phyloP scores from a whole-genome alignment of 2,329 filamentous ascomycete genomes.

The Orbilia javanica region DNA sequence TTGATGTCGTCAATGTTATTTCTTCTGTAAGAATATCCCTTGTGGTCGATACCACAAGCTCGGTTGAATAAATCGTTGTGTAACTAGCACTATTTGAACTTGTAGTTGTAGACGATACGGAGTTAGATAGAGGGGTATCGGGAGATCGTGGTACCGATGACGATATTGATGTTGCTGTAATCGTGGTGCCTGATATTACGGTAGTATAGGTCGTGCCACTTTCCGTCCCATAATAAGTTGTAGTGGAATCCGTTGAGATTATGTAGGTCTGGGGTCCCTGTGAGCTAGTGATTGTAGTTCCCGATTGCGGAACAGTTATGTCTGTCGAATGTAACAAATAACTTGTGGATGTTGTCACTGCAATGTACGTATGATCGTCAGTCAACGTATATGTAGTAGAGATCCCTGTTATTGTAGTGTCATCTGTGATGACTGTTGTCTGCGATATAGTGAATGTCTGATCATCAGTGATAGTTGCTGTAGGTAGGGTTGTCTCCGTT shows the following conservation, averaged over 20 bases:
- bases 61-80: not conserved
- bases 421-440: slow-evolving; percentile 7
- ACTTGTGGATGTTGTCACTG: slow-evolving; percentile 5
- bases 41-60: not conserved
- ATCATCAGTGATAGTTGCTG: not conserved
- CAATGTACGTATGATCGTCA: slow-evolving; percentile 3
- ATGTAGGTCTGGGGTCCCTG: slow-evolving; percentile 11
- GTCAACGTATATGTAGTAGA: slow-evolving; percentile 2
- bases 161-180: slow-evolving; percentile 21
- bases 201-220: slow-evolving; percentile 5
- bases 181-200: slow-evolving; percentile 9
- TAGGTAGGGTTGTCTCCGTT: not conserved
- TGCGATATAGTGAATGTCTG: slow-evolving; percentile 1
- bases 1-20: not conserved
- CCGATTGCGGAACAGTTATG: not conserved
- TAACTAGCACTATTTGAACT: not conserved
- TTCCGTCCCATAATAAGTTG: slow-evolving; percentile 26
- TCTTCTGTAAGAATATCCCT: not conserved
- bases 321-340: not conserved
- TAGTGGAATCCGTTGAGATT: slow-evolving; percentile 13
- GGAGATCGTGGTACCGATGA: slow-evolving; percentile 19
- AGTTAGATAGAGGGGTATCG: slow-evolving; percentile 21
- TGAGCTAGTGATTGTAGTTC: not conserved
- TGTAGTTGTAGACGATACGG: slow-evolving; percentile 16
- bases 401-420: slow-evolving; percentile 14